Evolutionary conservation across 208 protist species (phyloP), one percentile per base, ranked within the genome.

Genomic region (Perkinsela sp.): DNA sequence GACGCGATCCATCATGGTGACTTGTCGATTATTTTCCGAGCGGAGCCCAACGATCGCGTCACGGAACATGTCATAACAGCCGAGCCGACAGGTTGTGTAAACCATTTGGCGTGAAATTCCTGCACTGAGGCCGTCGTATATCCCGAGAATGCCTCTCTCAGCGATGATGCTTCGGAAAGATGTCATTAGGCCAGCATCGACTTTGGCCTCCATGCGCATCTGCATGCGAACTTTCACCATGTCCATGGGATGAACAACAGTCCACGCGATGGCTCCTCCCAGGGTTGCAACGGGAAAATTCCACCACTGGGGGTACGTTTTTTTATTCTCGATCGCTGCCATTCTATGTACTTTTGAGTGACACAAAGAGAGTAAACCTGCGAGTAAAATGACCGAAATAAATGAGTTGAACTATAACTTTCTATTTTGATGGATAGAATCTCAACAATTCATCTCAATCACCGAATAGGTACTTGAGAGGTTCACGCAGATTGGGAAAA

Each of bases 171-270:
- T 6, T 73, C 70, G 29, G 82, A 86, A 1, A 68, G 72, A 48
- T 67, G 69, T 32, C 84, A 77, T 48, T 71, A 75, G 0, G 77
- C 75, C 65, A 76, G 30, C 76, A 83, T 77, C 48, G 72, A 80
- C 28, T 72, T 78, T 69, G 81, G 81, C 22, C 70, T 70, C 0
- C 79, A 75, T 1, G 82, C 69, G 73, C 71, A 90, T 81, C 86
- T 89, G 30, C 73, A 90, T 80, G n/a, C 82, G 89, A 74, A 92
- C 90, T 74, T 90, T 90, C 81, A 88, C 85, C 81, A 90, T 91
- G 75, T 94, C 86, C 70, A 91, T 92, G 22, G 89, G 89, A 68
- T 94, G 89, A 13, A 86, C 76, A 71, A 94, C 84, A 75, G 76
- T 75, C 89, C 89, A 94, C 0, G 75, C 89, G 71, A 90, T 78